phyloP scores from a whole-genome alignment of 2,329 filamentous ascomycete genomes.

The Incumbomyces delicatus region DNA sequence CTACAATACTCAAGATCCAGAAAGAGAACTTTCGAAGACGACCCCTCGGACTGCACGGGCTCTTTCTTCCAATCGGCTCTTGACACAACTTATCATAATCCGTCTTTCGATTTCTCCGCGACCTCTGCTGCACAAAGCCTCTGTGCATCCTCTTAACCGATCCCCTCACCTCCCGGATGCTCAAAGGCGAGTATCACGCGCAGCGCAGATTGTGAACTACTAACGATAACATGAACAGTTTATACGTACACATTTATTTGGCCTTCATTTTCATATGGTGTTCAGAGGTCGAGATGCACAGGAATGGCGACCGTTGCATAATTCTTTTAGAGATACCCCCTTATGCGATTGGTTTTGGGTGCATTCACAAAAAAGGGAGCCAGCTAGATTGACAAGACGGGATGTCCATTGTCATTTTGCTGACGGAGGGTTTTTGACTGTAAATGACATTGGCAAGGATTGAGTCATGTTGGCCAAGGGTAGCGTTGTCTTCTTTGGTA shows the following conservation, averaged over 20 bases:
- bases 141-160: constrained; percentile 17
- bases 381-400: background rate
- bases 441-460: background rate
- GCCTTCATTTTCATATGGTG: background rate
- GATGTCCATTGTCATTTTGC: background rate
- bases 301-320: constrained; percentile 9
- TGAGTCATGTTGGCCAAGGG: background rate
- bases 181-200: background rate
- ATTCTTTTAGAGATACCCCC: constrained; percentile 5
- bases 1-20: constrained; percentile 10
- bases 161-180: background rate
- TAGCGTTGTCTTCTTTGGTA: no score
- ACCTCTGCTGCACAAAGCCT: constrained; percentile 15
- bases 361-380: constrained; percentile 6
- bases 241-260: no score
- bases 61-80: constrained; percentile 9
- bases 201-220: background rate
- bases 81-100: constrained; percentile 9
- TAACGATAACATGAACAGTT: no score
- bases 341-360: constrained; percentile 8
- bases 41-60: constrained; percentile 11
- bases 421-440: constrained; percentile 2
- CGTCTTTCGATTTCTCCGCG: constrained; percentile 13
- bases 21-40: constrained; percentile 17
- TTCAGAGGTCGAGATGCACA: constrained; percentile 5